Base-by-base conservation (phyloP, 2,329 filamentous ascomycete species). In the Arthrobotrys sphaeroides region DNA sequence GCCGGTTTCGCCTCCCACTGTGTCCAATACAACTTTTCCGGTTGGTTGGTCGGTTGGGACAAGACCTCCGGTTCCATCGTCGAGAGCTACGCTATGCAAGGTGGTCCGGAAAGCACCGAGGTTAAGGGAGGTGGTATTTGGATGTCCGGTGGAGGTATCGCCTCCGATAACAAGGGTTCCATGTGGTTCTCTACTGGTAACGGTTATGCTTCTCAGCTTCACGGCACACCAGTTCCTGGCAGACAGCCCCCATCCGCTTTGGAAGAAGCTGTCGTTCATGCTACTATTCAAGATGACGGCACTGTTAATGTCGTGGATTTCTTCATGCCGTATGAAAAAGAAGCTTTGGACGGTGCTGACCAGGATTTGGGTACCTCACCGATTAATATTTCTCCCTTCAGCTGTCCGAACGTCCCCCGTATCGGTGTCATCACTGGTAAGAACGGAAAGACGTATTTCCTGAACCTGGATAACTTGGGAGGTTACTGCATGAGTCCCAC, bases 1-100 rank as follows among this genome's bases (percentile, higher is more conserved):
- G 84, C 84, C 9, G 84, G 84, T 2, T 86, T 85, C 76, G 84
- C 84, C 0, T 85, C 84, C n/a, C 84, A 86, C 78, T 86, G 85
- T 67, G 84, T 85, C 6, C 83, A 85, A 77, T 86, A 84, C 79
- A 86, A 86, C 78, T 85, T 85, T 64, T 86, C 85, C 6, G 84
- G 85, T 59, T 85, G 84, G 80, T 82, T 86, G 57, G 83, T 86
- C 49, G 84, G 85, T 9, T 85, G 83, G 80, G 82, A 86, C 77
- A 85, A 84, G 76, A 83, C 81, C 0, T 84, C 82, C 18, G 85
- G 84, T n/a, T 79, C 79, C 3, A 79, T 84, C 5, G 83, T 86
- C 5, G 84, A 85, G 70, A 80, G 81, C 42, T 85, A 81, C 45
- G 82, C 84, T 1, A 85, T 81, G 5, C 81, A 85, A 79, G 84